Percentiles rank a stretch among this genome's conserved stretches.
phyloP scores from a whole-genome alignment of 148 eudicot species.

The Vaccinium darrowii region DNA sequence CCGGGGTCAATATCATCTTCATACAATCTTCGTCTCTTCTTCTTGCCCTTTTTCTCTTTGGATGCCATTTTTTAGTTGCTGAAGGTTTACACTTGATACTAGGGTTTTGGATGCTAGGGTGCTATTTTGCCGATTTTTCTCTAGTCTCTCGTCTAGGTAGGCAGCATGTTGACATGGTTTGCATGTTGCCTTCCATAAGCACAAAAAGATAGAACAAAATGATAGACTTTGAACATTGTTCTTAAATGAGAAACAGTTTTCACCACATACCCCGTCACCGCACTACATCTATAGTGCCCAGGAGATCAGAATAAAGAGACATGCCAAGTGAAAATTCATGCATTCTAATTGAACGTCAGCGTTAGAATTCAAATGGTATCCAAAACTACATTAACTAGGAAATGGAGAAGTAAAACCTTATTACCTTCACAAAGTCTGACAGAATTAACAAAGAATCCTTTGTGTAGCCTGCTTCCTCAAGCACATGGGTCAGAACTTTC shows the following conservation, averaged over 20 bases:
- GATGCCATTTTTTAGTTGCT: too few species aligned
- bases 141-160: too few species aligned
- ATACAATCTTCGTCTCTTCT: too few species aligned
- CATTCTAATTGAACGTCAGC: background rate
- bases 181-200: background rate
- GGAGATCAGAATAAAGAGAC: background rate
- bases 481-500: conserved; percentile 51
- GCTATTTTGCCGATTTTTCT: too few species aligned
- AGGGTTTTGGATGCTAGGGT: too few species aligned
- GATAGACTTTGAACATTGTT: background rate
- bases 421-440: conserved; percentile 55
- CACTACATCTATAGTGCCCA: background rate
- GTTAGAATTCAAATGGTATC: background rate
- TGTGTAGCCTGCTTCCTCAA: conserved; percentile 57
- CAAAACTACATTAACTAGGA: background rate
- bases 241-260: background rate
- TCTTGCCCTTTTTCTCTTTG: too few species aligned
- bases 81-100: too few species aligned
- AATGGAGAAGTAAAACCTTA: background rate
- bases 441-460: conserved; percentile 41
- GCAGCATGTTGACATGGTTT: background rate
- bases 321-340: background rate
- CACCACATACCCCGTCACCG: background rate
- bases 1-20: too few species aligned
- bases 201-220: background rate